Base-by-base conservation (phyloP, 1,284 basidiomycete species). In the Bondarzewia mesenterica region DNA sequence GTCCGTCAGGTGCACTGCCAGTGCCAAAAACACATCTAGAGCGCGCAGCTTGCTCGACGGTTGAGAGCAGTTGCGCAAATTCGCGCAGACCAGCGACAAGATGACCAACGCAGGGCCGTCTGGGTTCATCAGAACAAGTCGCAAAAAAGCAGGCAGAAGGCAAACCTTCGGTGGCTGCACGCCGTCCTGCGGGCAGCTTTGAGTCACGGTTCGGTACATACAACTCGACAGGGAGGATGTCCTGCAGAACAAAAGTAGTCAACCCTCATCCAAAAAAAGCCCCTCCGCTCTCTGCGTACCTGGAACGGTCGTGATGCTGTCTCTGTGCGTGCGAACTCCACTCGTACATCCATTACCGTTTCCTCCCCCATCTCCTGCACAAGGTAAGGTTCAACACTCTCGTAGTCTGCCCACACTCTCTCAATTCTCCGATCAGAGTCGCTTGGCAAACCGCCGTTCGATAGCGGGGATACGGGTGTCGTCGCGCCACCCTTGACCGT, bases 1-100 rank as follows among this genome's bases (percentile, higher is more conserved):
- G 60, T 99, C 96, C 0, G 89, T 90, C 27, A 99, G 74, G 60
- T 89, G 87, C 2, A 79, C 77, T 3, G 82, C 80, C 5, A 98
- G 73, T 1, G 91, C 90, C 16, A 97, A 74, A 49, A 97, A 85
- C 8, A 97, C 75, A 57, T 97, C 93, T 43, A 99, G 68, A 0
- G 88, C 89, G 35, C 82, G 85, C 23, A 92, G 68, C 62, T 93
- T 91, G 27, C 87, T 90, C 0, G 96, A 91, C 3, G 93, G 75
- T 12, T 78, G 71, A 7, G 47, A 42, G 59, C 91, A 95, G 58
- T 93, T 95, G 36, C 96, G 81, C 26, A 98, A 77, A 57, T 96
- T 95, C 16, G 94, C 84, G 18, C 91, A 89, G 32, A 98, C 74
- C 6, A 98, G 74, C 0, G 92, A 87, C 15, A 93, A 74, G 12